Conservation (phyloP, 768 basidiomycete genomes). For the Agaricus subrufescens region DNA sequence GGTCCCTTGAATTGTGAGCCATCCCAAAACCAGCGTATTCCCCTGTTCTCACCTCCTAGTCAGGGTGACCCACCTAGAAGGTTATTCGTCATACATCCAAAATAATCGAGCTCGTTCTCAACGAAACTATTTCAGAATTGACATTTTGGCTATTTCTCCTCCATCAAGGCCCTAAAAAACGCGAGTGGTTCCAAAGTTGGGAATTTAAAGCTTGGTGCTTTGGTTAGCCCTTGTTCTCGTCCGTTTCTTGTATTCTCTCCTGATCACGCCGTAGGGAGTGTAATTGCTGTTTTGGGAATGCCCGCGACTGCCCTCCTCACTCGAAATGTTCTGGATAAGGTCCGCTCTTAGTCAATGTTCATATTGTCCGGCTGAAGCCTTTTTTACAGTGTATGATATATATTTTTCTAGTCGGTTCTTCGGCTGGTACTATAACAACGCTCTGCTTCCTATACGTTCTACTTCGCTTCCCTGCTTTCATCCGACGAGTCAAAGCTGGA, state of each 20-base stretch:
- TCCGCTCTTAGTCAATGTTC: conserved; percentile 20
- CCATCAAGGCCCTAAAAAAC: conserved; percentile 66
- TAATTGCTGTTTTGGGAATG: conserved; percentile 63
- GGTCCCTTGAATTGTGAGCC: conserved; percentile 74
- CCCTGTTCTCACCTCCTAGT: not conserved
- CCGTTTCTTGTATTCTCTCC: not conserved
- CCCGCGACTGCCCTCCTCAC: conserved; percentile 63
- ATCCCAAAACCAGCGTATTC: not conserved
- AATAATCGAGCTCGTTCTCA: not conserved
- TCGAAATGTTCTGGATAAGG: conserved; percentile 53
- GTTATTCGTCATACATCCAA: conserved; percentile 24
- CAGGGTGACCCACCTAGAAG: conserved; percentile 81
- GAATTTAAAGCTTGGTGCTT: conserved; percentile 72
- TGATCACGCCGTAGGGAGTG: conserved; percentile 44
- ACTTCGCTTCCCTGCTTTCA: conserved; percentile 64
- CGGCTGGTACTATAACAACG: conserved; percentile 63
- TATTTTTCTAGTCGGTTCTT: conserved; percentile 71
- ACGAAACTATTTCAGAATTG: conserved; percentile 43
- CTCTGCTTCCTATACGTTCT: conserved; percentile 70
- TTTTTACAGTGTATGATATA: conserved; percentile 58
- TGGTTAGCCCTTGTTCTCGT: conserved; percentile 35
- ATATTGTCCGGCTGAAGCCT: conserved; percentile 3
- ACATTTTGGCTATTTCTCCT: conserved; percentile 82
- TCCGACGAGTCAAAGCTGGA: conserved; percentile 64
- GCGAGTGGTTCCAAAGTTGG: conserved; percentile 77